Percentiles rank a stretch among this genome's conserved stretches.
These are phyloP conservation scores for Claviceps purpurea DNA, from an alignment of 2,329 filamentous ascomycete species.

Conservation along the genomic window DNA sequence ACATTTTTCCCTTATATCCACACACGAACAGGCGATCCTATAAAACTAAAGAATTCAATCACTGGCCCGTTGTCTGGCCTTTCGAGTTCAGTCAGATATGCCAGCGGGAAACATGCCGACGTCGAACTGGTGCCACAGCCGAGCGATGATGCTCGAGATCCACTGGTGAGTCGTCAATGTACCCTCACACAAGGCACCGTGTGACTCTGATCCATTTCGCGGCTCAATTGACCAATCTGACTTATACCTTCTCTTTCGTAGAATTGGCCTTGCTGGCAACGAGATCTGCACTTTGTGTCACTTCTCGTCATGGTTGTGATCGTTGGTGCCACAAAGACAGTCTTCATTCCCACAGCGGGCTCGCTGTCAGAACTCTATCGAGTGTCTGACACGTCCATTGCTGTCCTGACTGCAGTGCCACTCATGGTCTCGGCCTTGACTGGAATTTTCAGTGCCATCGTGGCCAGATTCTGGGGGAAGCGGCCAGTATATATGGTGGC, in stretches of 20 bases:
- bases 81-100: slow-evolving; percentile 31
- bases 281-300: slow-evolving; percentile 32
- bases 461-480: slow-evolving; percentile 37
- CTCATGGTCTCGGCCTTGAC: slow-evolving; percentile 35
- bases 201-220: too few species aligned
- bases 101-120: slow-evolving; percentile 26
- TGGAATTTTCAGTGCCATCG: slow-evolving; percentile 28
- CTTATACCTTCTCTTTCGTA: slow-evolving; percentile 11
- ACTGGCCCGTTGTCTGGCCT: slow-evolving; percentile 7
- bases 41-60: slow-evolving; percentile 3
- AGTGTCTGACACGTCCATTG: slow-evolving; percentile 32
- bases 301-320: slow-evolving; percentile 34
- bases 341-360: slow-evolving; percentile 34
- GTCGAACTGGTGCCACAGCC: slow-evolving; percentile 41
- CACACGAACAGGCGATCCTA: neutral
- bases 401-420: slow-evolving; percentile 38
- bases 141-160: slow-evolving; percentile 39
- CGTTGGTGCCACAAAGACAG: slow-evolving; percentile 39
- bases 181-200: too few species aligned
- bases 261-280: slow-evolving; percentile 45
- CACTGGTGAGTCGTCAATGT: slow-evolving; percentile 29
- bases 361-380: slow-evolving; percentile 28
- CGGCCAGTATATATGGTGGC: slow-evolving; percentile 38
- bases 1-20: neutral
- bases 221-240: too few species aligned